Percentiles rank a stretch among this genome's conserved stretches.
These are phyloP conservation scores for Gremmenia infestans DNA, from an alignment of 2,329 filamentous ascomycete genomes.

Conservation along the genomic window DNA sequence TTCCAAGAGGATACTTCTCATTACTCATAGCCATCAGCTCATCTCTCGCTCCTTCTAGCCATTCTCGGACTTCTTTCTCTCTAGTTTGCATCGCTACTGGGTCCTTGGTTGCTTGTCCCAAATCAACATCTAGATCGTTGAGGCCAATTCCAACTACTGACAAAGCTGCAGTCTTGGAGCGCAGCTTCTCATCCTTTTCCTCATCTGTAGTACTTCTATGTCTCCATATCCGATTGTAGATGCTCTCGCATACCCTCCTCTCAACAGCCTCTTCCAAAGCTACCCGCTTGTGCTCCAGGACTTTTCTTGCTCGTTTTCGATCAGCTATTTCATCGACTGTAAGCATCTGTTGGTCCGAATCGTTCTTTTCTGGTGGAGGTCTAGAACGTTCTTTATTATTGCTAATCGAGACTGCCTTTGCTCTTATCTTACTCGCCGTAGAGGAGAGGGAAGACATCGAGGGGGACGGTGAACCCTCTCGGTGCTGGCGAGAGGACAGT, in stretches of 20 bases:
- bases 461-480: slow-evolving; percentile 55
- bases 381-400: slow-evolving; percentile 48
- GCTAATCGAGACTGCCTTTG: slow-evolving; percentile 50
- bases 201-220: slow-evolving; percentile 91
- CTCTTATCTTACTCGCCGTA: slow-evolving; percentile 50
- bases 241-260: slow-evolving; percentile 73
- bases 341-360: slow-evolving; percentile 75
- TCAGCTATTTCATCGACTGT: slow-evolving; percentile 80
- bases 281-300: slow-evolving; percentile 70
- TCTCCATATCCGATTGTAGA: slow-evolving; percentile 85
- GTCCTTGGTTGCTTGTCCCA: slow-evolving; percentile 53
- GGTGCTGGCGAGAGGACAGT: slow-evolving; percentile 68
- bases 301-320: slow-evolving; percentile 70
- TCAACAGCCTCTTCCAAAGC: slow-evolving; percentile 90
- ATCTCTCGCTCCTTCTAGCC: slow-evolving; percentile 64
- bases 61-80: slow-evolving; percentile 64
- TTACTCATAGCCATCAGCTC: slow-evolving; percentile 79
- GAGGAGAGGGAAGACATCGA: slow-evolving; percentile 52
- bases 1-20: slow-evolving; percentile 82
- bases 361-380: slow-evolving; percentile 30
- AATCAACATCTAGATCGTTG: slow-evolving; percentile 75
- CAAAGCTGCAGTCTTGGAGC: slow-evolving; percentile 88
- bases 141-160: slow-evolving; percentile 87
- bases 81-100: slow-evolving; percentile 54
- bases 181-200: slow-evolving; percentile 86